Base-by-base conservation (phyloP, 2,329 filamentous ascomycete species). In the Teratosphaeria viscida region DNA sequence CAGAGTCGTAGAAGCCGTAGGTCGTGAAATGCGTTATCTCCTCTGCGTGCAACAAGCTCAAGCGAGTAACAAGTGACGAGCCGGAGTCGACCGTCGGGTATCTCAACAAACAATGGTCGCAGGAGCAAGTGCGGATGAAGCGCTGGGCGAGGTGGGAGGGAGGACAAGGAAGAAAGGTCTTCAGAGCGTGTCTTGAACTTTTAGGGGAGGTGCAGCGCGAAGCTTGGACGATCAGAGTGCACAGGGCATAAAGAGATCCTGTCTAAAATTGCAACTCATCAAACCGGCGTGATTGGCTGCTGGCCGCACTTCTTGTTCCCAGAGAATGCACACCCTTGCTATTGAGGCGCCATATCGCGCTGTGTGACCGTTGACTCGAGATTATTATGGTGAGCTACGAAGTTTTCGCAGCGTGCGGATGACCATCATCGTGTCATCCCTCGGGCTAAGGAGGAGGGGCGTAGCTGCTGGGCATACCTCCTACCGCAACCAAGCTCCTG, bases 21-120 rank as follows among this genome's bases (percentile, higher is more conserved):
- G 43, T 49, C 43, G 43, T 23, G 43, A 49, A 49, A 49, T 54
- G 16, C 53, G 53, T 27, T 49, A 49, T 23, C 43, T 49, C 19
- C 43, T 49, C 7, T 19, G 43, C 43, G 11, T 10, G 43, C 43
- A 49, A 49, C 43, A 23, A 56, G 27, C 14, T 56, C 27, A 56
- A 56, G 55, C 32, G n/a, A 47, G 23, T 39, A 47, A 37, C 27
- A 37, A 56, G 37, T 37, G 34, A 47, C 27, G 54, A 27, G 34
- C 32, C 27, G 23, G 32, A n/a, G 27, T 56, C 32, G 52, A 26
- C 34, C 26, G 52, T 32, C 47, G 58, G 58, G 58, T 59, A 59
- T 59, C 58, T 43, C 58, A 56, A 56, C 10, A 27, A 49, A 57
- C 26, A 37, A 23, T 54, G 52, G 49, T 10, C 54, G 52, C 47